phyloP scores from a whole-genome alignment of 106 monocot genomes.

The Acorus calamus region DNA sequence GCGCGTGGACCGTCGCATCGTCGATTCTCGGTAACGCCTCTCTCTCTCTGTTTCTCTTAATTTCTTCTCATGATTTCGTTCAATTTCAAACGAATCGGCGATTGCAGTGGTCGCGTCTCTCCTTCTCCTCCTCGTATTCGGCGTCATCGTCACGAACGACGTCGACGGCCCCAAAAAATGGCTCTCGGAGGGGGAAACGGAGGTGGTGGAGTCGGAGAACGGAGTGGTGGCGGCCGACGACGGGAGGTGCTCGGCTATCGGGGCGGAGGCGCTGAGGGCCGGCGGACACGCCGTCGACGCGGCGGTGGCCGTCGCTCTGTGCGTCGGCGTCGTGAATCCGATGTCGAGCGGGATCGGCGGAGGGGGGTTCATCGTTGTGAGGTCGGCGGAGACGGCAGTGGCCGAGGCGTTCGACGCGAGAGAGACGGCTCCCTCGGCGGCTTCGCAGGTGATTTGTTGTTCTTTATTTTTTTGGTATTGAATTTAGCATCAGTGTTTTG shows the following conservation, averaged over 20 bases:
- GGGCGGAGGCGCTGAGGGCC: conserved; percentile 31
- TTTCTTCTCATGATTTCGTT: too few relatives aligned
- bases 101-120: too few relatives aligned
- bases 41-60: too few relatives aligned
- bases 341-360: conserved; percentile 94
- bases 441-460: conserved; percentile 27
- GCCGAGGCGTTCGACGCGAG: conserved; percentile 48
- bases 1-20: too few relatives aligned
- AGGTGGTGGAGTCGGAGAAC: conserved; percentile 42
- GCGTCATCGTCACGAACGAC: too few relatives aligned
- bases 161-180: too few relatives aligned
- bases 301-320: conserved; percentile 64
- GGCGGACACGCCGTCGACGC: conserved; percentile 94
- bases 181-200: too few relatives aligned
- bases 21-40: too few relatives aligned
- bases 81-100: too few relatives aligned
- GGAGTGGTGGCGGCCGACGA: conserved; percentile 87
- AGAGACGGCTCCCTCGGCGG: conserved; percentile 63
- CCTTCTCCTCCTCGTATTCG: too few relatives aligned
- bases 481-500: too few relatives aligned
- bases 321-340: conserved; percentile 64
- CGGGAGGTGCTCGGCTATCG: conserved; percentile 69
- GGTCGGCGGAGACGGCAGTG: conserved; percentile 24
- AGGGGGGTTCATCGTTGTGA: conserved; percentile 64
- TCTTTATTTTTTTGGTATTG: too few relatives aligned